Evolutionary conservation across 768 basidiomycete genomes (phyloP), one percentile per base, ranked within the genome.

Genomic region (Chiua virens): DNA sequence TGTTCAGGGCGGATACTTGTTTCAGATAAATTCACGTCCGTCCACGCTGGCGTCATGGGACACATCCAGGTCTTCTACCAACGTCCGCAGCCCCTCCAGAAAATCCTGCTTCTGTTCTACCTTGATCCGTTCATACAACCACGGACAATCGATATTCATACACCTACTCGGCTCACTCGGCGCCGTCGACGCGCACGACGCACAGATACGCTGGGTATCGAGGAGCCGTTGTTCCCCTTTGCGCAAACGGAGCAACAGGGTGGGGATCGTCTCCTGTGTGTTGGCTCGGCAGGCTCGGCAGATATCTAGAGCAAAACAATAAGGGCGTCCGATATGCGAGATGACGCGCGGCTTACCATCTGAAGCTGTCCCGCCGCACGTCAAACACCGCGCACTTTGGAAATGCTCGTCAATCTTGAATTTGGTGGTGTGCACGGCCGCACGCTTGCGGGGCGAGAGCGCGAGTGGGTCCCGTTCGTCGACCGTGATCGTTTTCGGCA

Each of bases 121-220:
- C 58, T 81, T 85, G 53, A 78, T 80, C 32, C 91, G 75, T 27
- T 85, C 79, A 58, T 83, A 97, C 30, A 93, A 67, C 82, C 90
- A 87, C 0, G 86, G 80, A 64, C 95, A 98, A 62, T 97, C 93
- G 41, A 90, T 72, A 8, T 90, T 92, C 60, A 88, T 84, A 69
- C 95, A 98, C 30, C 78, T 67, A 41, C 85, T 79, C 1, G 78
- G 75, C 49, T 92, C 90, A 13, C 69, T 71, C 5, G 74, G 68
- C 3, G 83, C 75, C 0, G 74, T 75, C 4, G 72, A 71, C 5
- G 84, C 73, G 65, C 95, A 98, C 3, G 85, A 81, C 8, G 73
- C 72, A 64, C 95, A 98, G 28, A 93, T 74, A 4, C 70, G 71
- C 38, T 93, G 88, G 4, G 82, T 69, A n/a, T 80, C 72, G 17